phyloP scores from a whole-genome alignment of 768 basidiomycete genomes.

The Rickenella mellea region DNA sequence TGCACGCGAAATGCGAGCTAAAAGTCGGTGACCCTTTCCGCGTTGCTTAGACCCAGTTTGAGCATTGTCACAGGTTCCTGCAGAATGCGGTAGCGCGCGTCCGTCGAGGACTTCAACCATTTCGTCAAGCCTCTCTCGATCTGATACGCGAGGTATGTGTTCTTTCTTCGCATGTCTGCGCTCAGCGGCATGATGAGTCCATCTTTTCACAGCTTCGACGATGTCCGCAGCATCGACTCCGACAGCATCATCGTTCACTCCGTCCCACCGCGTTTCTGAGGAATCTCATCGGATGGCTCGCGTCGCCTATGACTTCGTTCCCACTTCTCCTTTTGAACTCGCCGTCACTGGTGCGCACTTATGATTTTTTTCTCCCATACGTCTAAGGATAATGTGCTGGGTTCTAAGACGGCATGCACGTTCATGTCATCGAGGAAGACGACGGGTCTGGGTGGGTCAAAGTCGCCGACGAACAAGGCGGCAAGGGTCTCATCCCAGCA shows the following conservation, averaged over 20 bases:
- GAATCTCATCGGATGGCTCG: constrained; percentile 40
- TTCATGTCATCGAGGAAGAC: constrained; percentile 68
- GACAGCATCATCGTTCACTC: constrained; percentile 51
- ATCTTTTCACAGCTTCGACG: constrained; percentile 5
- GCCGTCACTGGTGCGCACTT: constrained; percentile 43
- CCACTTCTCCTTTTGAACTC: constrained; percentile 73
- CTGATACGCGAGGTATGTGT: constrained; percentile 16
- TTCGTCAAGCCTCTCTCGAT: constrained; percentile 24
- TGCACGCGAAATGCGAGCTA: constrained; percentile 79
- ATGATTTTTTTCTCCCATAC: constrained; percentile 3
- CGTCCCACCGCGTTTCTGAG: constrained; percentile 24
- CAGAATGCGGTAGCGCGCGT: constrained; percentile 42
- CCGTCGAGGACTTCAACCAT: constrained; percentile 22
- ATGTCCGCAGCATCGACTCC: constrained; percentile 19
- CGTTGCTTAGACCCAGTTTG: constrained; percentile 4
- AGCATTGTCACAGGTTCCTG: constrained; percentile 46
- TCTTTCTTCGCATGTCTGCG: background rate
- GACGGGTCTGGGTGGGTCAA: constrained; percentile 87
- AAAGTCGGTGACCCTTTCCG: constrained; percentile 39
- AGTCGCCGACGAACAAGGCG: constrained; percentile 46
- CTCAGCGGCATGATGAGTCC: constrained; percentile 4
- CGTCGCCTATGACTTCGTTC: constrained; percentile 65
- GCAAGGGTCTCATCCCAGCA: constrained; percentile 75
- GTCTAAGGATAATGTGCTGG: background rate
- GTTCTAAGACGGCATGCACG: constrained; percentile 46